phyloP scores from a whole-genome alignment of 2,329 filamentous ascomycete species.

The Dactylonectria estremocensis region DNA sequence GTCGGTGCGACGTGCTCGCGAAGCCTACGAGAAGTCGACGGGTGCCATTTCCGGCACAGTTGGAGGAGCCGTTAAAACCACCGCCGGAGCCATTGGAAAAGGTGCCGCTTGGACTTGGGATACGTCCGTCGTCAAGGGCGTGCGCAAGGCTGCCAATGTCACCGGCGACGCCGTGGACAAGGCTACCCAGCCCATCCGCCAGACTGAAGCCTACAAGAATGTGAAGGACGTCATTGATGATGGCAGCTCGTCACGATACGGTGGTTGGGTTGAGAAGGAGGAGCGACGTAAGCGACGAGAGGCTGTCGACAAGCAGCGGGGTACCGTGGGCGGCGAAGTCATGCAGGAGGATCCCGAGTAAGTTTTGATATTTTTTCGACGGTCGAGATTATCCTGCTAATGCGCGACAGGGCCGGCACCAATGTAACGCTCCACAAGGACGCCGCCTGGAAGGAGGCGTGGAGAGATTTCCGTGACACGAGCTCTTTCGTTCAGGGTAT shows the following conservation, averaged over 20 bases:
- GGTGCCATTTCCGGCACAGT: constrained; percentile 86
- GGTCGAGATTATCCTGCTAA: constrained; percentile 48
- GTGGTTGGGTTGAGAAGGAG: constrained; percentile 97
- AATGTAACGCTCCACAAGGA: constrained; percentile 98
- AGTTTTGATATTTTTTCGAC: constrained; percentile 56
- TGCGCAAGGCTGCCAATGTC: constrained; percentile 86
- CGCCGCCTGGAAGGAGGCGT: constrained; percentile 97
- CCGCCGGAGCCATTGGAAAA: constrained; percentile 89
- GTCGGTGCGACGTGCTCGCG: constrained; percentile 86
- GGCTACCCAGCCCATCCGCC: constrained; percentile 92
- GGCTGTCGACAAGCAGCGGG: constrained; percentile 75
- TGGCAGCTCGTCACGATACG: constrained; percentile 94
- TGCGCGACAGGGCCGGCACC: constrained; percentile 81
- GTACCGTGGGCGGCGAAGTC: constrained; percentile 66
- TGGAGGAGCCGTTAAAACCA: constrained; percentile 85
- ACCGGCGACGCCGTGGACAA: constrained; percentile 93
- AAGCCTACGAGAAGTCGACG: constrained; percentile 89
- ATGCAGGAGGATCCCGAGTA: constrained; percentile 91
- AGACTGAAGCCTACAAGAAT: constrained; percentile 95
- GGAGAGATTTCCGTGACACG: constrained; percentile 93
- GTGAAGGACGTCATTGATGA: constrained; percentile 98
- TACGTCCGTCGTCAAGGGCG: constrained; percentile 90
- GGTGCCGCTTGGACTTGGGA: constrained; percentile 98
- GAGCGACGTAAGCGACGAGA: constrained; percentile 88
- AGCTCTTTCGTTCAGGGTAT: constrained; percentile 91